phyloP scores from a whole-genome alignment of 176 grass and related monocot species.

The Carex cristatella region DNA sequence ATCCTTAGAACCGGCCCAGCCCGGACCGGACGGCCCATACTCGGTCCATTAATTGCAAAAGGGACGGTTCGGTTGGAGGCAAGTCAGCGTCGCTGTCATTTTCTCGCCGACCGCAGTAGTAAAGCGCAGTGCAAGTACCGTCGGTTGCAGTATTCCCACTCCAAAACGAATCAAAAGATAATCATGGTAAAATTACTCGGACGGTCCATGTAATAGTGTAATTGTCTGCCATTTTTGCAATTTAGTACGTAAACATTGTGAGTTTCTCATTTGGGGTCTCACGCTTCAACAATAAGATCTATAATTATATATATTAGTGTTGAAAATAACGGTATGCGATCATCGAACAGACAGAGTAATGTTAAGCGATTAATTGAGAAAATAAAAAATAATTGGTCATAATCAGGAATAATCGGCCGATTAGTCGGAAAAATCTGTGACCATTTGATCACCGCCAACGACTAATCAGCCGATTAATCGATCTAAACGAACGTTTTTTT shows the following conservation, averaged over 20 bases:
- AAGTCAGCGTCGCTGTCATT: background rate
- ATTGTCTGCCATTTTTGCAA: background rate
- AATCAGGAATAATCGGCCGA: too few relatives aligned
- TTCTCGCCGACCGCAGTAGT: background rate
- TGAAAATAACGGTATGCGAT: too few relatives aligned
- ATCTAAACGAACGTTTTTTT: too few relatives aligned
- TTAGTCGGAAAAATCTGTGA: too few relatives aligned
- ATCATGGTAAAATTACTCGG: background rate
- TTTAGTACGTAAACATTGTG: background rate
- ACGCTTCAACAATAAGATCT: background rate
- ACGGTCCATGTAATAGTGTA: background rate
- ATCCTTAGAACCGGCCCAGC: background rate
- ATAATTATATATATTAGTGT: too few relatives aligned
- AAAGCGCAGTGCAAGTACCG: background rate
- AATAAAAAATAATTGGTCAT: too few relatives aligned
- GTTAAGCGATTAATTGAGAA: too few relatives aligned
- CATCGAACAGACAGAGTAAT: too few relatives aligned
- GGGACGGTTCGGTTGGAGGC: background rate
- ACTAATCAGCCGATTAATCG: too few relatives aligned
- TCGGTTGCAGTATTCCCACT: slow-evolving; percentile 15
- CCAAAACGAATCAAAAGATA: slow-evolving; percentile 2
- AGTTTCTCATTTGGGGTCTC: background rate
- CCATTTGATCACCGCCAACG: too few relatives aligned
- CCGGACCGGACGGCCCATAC: background rate
- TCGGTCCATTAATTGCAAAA: background rate